These are phyloP conservation scores for Penicillium parvum DNA, from an alignment of 495 filamentous ascomycete genomes.

Conservation along the genomic window DNA sequence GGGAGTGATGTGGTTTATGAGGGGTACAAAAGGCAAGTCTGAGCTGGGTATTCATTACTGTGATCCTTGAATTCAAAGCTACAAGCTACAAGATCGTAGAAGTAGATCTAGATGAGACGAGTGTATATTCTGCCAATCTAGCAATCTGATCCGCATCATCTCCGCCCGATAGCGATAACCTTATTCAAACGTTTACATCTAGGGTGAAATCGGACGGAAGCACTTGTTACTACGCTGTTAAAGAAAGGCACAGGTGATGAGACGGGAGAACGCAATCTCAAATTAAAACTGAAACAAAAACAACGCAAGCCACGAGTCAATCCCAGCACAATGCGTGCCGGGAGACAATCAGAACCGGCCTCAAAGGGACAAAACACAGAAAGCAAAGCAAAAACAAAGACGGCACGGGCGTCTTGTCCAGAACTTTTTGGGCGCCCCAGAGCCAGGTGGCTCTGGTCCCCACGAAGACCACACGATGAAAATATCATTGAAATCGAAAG, in stretches of 20 bases:
- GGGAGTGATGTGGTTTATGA: conserved; percentile 24
- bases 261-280: conserved; percentile 2
- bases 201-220: background rate
- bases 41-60: conserved; percentile 38
- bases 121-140: too few species aligned
- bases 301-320: conserved; percentile 51
- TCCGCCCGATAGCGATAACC: too few species aligned
- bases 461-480: conserved; percentile 29
- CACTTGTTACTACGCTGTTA: background rate
- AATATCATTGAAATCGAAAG: conserved; percentile 9
- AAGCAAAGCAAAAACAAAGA: conserved; percentile 14
- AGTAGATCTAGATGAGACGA: too few species aligned
- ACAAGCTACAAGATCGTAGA: background rate
- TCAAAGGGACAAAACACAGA: conserved; percentile 16
- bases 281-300: conserved; percentile 11
- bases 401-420: conserved; percentile 15
- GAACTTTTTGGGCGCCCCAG: conserved; percentile 23
- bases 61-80: too few species aligned
- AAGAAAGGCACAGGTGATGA: background rate
- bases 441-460: conserved; percentile 16
- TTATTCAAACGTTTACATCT: too few species aligned
- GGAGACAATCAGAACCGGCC: conserved; percentile 57
- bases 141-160: too few species aligned
- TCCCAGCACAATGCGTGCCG: conserved; percentile 27
- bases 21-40: conserved; percentile 52